Evolutionary conservation across 1,284 basidiomycete genomes (phyloP), one percentile per base, ranked within the genome.

Genomic region (Chalciporus sp.): DNA sequence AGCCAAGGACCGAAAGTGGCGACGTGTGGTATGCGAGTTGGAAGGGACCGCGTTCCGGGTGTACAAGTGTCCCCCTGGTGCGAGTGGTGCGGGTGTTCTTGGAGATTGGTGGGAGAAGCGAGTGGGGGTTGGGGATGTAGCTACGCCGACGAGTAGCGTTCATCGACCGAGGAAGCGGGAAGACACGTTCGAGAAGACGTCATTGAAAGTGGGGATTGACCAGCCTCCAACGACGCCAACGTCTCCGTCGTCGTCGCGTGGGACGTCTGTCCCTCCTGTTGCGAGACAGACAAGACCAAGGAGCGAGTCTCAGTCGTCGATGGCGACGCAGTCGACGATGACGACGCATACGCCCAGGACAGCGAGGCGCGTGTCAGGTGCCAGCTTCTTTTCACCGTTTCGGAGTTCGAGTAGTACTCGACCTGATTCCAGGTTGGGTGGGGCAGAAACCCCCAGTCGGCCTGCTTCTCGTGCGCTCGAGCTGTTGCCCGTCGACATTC

Each of bases 1-100:
- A 69, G 88, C 95, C 16, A 85, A 81, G 66, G 94, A 98, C 67
- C 81, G 97, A 35, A 92, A 92, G 65, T 99, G 96, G 96, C 85
- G 89, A 60, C 80, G 91, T 49, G 84, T 89, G 56, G 83, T 96
- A 65, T 92, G 94, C 70, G 92, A 97, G 59, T 74, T 99, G 40
- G 94, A 98, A 67, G 97, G 96, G 39, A 99, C 96, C 6, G 80
- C 81, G 59, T 86, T 99, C 66, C 82, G 84, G 57, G 80, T 98
- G 52, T 99, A 95, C 78, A 85, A 86, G 63, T 85, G 84, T 58
- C 78, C 79, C 19, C 71, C 76, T 4, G 74, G 76, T 27, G 70
- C 72, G 42, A 72, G 74, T 41, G 78, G 83, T 23, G 80, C 78
- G 12, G 76, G 77, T 19, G 75, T 74, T 42, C 66, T 89, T 40